Evolutionary conservation across 2,329 filamentous ascomycete genomes (phyloP).

Genomic region (Hortaea sp.): DNA sequence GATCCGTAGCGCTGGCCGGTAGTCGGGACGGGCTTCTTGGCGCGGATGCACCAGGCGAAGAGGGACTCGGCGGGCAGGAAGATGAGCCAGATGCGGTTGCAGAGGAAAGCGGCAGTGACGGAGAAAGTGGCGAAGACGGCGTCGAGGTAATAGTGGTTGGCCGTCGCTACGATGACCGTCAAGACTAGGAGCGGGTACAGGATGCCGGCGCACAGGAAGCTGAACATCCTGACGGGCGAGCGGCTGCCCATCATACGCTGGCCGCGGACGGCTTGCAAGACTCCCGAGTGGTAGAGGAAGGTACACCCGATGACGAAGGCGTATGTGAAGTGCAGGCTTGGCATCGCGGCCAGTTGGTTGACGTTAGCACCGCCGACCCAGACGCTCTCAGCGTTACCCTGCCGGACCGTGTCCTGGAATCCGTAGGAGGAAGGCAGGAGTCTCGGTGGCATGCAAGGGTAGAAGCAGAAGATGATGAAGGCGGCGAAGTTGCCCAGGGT

Average conservation of each 20-base stretch:
- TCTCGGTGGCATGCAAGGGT: constrained; percentile 44
- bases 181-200: constrained; percentile 36
- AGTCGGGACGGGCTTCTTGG: constrained; percentile 46
- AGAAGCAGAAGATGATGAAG: constrained; percentile 43
- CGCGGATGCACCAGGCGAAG: constrained; percentile 37
- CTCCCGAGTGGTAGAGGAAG: constrained; percentile 43
- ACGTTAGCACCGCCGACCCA: constrained; percentile 38
- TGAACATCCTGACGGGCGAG: constrained; percentile 23
- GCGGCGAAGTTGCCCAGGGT: constrained; percentile 45
- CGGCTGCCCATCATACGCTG: constrained; percentile 22
- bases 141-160: constrained; percentile 53
- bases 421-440: constrained; percentile 36
- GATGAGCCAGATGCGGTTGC: constrained; percentile 41
- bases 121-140: constrained; percentile 41
- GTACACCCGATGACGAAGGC: constrained; percentile 43
- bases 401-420: constrained; percentile 38
- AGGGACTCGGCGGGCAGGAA: constrained; percentile 44
- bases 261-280: constrained; percentile 28
- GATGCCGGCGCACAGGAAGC: constrained; percentile 34
- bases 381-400: constrained; percentile 36
- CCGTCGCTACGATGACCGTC: constrained; percentile 49
- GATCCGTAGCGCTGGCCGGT: constrained; percentile 34
- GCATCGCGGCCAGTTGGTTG: constrained; percentile 38
- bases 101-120: constrained; percentile 37
- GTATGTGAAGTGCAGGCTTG: constrained; percentile 47